phyloP scores from a whole-genome alignment of 495 filamentous ascomycete genomes.

The Daldinia vernicosa region DNA sequence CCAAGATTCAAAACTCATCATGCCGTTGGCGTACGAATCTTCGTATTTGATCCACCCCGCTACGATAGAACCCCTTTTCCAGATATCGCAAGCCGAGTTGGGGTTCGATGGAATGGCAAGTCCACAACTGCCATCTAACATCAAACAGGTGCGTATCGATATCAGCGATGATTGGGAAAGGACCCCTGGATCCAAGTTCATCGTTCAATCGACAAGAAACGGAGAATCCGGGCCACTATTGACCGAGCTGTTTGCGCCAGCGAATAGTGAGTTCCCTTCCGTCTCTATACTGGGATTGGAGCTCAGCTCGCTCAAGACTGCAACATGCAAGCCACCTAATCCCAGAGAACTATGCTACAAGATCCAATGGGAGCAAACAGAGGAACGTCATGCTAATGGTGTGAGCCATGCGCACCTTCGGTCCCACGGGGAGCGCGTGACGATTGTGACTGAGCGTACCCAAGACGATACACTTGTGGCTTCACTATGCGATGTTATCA shows the following conservation, averaged over 20 bases:
- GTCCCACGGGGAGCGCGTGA: constrained; percentile 41
- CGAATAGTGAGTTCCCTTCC: constrained; percentile 37
- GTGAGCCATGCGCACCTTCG: constrained; percentile 28
- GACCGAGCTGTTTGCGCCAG: constrained; percentile 46
- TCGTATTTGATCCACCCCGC: constrained; percentile 57
- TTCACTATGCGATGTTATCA: constrained; percentile 46
- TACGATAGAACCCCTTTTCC: constrained; percentile 56
- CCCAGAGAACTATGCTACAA: constrained; percentile 54
- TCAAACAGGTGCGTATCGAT: constrained; percentile 46
- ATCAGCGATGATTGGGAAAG: constrained; percentile 43
- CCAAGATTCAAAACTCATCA: constrained; percentile 56
- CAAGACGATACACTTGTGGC: constrained; percentile 51
- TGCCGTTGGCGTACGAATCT: constrained; percentile 59
- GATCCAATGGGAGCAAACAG: constrained; percentile 53
- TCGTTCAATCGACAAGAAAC: constrained; percentile 44
- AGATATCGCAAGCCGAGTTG: constrained; percentile 47
- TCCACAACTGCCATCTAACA: constrained; percentile 36
- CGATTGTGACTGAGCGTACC: constrained; percentile 49
- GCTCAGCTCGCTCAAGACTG: constrained; percentile 33
- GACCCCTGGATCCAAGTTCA: constrained; percentile 43
- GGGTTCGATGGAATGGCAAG: constrained; percentile 19
- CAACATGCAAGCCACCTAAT: not conserved
- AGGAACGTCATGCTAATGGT: constrained; percentile 28
- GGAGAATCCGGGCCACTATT: constrained; percentile 38
- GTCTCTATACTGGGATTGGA: constrained; percentile 48